phyloP scores from a whole-genome alignment of 2,329 filamentous ascomycete genomes.

The Fusarium ambrosium region DNA sequence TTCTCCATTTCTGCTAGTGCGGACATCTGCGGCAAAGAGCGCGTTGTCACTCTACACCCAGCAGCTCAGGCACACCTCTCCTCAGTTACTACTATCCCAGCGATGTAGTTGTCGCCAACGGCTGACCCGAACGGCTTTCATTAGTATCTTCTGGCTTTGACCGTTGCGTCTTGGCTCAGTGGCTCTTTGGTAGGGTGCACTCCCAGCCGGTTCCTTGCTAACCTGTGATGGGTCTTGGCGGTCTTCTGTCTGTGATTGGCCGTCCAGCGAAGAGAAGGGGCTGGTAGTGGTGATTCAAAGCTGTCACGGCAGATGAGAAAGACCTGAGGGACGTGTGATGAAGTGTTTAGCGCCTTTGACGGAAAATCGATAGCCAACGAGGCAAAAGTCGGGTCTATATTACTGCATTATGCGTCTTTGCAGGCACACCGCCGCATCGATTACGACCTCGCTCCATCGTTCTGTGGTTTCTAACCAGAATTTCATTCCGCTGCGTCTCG shows the following conservation, averaged over 20 bases:
- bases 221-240: slow-evolving; percentile 38
- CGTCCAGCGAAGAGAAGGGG: slow-evolving; percentile 23
- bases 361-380: slow-evolving; percentile 25
- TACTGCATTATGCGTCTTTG: slow-evolving; percentile 32
- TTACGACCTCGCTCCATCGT: slow-evolving; percentile 28
- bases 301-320: slow-evolving; percentile 40
- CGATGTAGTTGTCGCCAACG: slow-evolving; percentile 34
- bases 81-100: slow-evolving; percentile 9
- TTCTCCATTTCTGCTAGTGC: not conserved
- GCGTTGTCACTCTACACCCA: slow-evolving; percentile 8
- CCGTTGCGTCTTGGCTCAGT: slow-evolving; percentile 32
- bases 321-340: slow-evolving; percentile 31
- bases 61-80: slow-evolving; percentile 9
- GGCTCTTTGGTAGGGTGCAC: slow-evolving; percentile 14
- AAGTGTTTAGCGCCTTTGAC: slow-evolving; percentile 37
- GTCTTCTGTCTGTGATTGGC: slow-evolving; percentile 35
- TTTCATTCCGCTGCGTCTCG: not conserved
- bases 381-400: slow-evolving; percentile 32
- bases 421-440: slow-evolving; percentile 43
- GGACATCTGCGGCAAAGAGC: slow-evolving; percentile 5
- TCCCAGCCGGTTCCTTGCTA: slow-evolving; percentile 26
- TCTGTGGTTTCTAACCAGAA: slow-evolving; percentile 19
- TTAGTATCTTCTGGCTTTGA: slow-evolving; percentile 28
- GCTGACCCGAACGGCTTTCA: slow-evolving; percentile 25
- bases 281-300: slow-evolving; percentile 39